A percentile compares a stretch with the other conserved stretches of the same genome.
Conservation (phyloP, 805 yeast genomes). For the Yamadazyma kitorensis region DNA sequence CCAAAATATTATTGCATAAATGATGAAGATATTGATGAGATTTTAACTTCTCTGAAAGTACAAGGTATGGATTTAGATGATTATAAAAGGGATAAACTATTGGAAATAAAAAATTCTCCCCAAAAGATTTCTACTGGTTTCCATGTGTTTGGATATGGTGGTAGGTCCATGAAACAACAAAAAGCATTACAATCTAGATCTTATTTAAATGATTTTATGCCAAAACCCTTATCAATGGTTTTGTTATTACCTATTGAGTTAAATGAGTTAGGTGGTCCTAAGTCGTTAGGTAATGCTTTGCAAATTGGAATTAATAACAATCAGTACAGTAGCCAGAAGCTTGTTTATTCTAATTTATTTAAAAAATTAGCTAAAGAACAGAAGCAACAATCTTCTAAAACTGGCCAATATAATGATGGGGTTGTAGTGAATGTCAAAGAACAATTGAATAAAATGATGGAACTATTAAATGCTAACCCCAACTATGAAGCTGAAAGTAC, state of each 20-base stretch:
- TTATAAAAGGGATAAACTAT: not conserved
- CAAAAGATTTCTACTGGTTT: constrained; percentile 32
- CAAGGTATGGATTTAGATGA: constrained; percentile 1
- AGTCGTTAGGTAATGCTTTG: constrained; percentile 9
- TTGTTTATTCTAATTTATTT: constrained; percentile 5
- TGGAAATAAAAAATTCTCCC: constrained; percentile 7
- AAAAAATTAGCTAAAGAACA: constrained; percentile 2
- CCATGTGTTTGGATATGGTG: constrained; percentile 34
- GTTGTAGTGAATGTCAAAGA: constrained; percentile 15
- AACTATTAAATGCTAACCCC: constrained; percentile 2
- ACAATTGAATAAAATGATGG: constrained; percentile 12
- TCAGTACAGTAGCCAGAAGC: not conserved
- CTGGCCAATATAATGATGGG: constrained; percentile 1
- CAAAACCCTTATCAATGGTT: constrained; percentile 32
- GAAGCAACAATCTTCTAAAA: constrained; percentile 3
- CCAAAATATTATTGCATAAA: constrained; percentile 22
- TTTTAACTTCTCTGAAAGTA: constrained; percentile 6
- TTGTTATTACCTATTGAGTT: constrained; percentile 23
- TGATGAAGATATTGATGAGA: constrained; percentile 19
- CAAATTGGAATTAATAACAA: constrained; percentile 19
- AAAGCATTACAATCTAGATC: constrained; percentile 36
- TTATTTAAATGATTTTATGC: constrained; percentile 41
- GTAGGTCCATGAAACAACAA: constrained; percentile 24
- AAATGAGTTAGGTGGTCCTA: constrained; percentile 9
- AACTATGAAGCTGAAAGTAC: constrained; percentile 2